Percentiles rank a stretch among this genome's conserved stretches.
Evolutionary conservation across 2,329 filamentous ascomycete species (phyloP).

Genomic region (Trichoderma sp.): DNA sequence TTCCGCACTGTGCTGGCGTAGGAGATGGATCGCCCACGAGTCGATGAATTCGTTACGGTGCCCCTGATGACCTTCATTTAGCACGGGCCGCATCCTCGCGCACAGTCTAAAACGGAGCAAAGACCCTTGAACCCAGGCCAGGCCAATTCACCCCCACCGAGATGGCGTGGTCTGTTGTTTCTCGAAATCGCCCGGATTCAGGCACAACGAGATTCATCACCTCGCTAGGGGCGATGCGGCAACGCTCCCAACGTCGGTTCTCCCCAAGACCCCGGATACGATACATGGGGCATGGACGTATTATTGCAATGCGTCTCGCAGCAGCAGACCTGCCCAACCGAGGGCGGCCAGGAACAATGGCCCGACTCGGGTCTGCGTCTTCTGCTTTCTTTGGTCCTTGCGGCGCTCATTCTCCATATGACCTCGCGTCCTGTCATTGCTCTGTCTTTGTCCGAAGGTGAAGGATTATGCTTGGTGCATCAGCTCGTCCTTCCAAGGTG

Average conservation of each 20-base stretch:
- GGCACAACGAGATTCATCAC: constrained; percentile 22
- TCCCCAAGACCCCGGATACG: constrained; percentile 22
- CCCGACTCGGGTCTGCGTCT: background rate
- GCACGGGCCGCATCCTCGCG: constrained; percentile 15
- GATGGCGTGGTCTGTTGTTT: constrained; percentile 9
- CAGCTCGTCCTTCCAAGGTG: background rate
- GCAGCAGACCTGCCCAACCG: constrained; percentile 20
- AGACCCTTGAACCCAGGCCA: constrained; percentile 1
- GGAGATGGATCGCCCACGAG: background rate
- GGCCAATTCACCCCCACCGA: background rate
- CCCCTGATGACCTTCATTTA: constrained; percentile 16
- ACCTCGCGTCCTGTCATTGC: background rate
- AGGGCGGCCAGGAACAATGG: background rate
- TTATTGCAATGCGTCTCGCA: background rate
- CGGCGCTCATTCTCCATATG: too few species aligned
- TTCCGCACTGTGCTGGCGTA: too few species aligned
- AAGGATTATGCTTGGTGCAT: background rate
- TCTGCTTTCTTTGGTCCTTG: background rate
- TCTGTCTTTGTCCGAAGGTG: background rate
- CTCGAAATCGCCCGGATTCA: constrained; percentile 21
- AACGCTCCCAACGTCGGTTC: background rate
- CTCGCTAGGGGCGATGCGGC: constrained; percentile 23
- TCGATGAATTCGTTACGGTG: background rate
- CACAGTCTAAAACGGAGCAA: constrained; percentile 21
- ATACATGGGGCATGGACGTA: constrained; percentile 12